Conservation (phyloP, 2,329 filamentous ascomycete genomes). For the Aspergillus intermedius region DNA sequence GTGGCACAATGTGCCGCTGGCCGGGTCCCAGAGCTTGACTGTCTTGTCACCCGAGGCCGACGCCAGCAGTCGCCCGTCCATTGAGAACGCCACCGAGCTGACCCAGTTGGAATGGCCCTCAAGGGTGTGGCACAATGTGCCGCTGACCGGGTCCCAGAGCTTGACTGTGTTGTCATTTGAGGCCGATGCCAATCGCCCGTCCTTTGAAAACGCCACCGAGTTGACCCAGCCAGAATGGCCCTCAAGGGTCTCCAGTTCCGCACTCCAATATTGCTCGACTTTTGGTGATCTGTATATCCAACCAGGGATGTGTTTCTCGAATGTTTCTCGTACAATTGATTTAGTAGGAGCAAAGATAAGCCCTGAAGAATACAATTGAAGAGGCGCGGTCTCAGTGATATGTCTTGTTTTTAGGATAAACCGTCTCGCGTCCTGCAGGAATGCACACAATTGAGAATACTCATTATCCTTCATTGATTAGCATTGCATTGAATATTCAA, state of each 20-base stretch:
- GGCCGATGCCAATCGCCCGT: constrained; percentile 11
- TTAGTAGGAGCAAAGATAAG: constrained; percentile 24
- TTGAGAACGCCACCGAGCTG: no score
- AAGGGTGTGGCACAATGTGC: not conserved
- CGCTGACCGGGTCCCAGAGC: constrained; percentile 6
- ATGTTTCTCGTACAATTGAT: constrained; percentile 20
- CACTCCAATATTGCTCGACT: constrained; percentile 6
- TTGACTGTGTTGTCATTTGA: constrained; percentile 9
- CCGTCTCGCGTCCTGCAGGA: constrained; percentile 25
- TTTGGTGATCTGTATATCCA: constrained; percentile 10
- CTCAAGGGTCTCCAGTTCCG: constrained; percentile 9
- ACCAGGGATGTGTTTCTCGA: constrained; percentile 10
- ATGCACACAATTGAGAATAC: constrained; percentile 8
- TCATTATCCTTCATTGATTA: constrained; percentile 6
- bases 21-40: no score
- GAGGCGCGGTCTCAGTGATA: constrained; percentile 24
- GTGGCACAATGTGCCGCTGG: no score
- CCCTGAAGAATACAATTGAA: constrained; percentile 31
- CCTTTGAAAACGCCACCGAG: constrained; percentile 13
- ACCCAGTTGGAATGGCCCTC: no score
- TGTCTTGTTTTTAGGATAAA: constrained; percentile 24
- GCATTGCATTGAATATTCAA: not conserved
- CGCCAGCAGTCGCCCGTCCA: no score
- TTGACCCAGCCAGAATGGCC: constrained; percentile 11
- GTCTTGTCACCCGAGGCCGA: no score